Evolutionary conservation across 192 early-diverging fungal species (phyloP).

Genomic region (Backusella luteola): DNA sequence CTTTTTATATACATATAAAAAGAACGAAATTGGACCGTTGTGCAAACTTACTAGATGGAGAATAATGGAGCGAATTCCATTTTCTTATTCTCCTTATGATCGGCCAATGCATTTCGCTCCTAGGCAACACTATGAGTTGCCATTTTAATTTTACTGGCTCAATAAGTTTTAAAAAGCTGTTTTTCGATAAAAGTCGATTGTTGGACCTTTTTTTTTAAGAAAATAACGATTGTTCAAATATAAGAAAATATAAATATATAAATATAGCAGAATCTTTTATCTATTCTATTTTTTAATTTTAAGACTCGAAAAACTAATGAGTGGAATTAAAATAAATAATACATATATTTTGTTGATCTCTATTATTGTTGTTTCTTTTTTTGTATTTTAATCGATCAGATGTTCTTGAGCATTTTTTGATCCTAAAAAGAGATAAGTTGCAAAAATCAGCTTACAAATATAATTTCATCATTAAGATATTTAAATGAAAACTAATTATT

Average conservation of each 20-base stretch:
- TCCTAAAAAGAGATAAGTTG: conserved; percentile 4
- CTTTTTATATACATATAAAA: neutral
- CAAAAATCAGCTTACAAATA: neutral
- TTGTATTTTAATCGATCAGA: neutral
- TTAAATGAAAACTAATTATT: neutral
- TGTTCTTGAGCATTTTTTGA: conserved; percentile 22
- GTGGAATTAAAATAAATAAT: neutral
- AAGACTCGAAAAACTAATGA: neutral
- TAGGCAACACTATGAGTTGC: neutral
- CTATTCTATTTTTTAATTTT: neutral
- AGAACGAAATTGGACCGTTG: neutral
- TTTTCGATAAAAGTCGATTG: neutral
- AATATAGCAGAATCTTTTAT: neutral
- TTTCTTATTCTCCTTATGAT: neutral
- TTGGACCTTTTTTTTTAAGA: neutral
- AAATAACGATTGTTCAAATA: neutral
- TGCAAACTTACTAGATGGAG: neutral
- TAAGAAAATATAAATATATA: neutral
- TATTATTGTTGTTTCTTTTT: neutral
- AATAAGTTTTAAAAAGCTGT: neutral
- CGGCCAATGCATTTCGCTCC: neutral
- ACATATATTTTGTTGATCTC: neutral
- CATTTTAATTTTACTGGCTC: neutral
- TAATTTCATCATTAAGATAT: neutral
- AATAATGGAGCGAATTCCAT: neutral